Conservation (phyloP, 306 rosid species). For the Mucuna pruriens region DNA sequence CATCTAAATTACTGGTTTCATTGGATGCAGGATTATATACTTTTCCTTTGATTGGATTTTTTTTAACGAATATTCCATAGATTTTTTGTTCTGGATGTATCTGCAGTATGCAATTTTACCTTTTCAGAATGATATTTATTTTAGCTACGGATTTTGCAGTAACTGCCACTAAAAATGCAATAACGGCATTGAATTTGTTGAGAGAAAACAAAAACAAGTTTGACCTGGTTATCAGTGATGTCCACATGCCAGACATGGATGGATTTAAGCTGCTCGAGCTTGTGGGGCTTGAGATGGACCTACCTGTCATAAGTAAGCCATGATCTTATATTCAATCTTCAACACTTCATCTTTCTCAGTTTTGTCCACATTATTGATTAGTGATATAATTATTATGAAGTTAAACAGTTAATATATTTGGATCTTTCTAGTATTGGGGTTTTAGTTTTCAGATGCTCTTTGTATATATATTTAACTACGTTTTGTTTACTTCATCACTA, state of each 20-base stretch:
- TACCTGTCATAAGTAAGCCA: conserved; percentile 91
- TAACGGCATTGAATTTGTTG: conserved; percentile 69
- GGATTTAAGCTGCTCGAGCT: conserved; percentile 96
- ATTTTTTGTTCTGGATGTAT: conserved; percentile 10
- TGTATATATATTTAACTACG: not conserved
- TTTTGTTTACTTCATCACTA: not conserved
- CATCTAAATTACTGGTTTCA: not conserved
- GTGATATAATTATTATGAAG: not conserved
- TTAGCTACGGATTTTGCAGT: conserved; percentile 61
- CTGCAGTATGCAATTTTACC: not conserved
- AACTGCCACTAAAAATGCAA: conserved; percentile 71
- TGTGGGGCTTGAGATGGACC: conserved; percentile 96
- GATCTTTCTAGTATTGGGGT: not conserved
- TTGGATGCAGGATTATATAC: not conserved
- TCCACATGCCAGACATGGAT: conserved; percentile 99
- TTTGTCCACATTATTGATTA: not conserved
- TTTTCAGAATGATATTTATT: conserved; percentile 1
- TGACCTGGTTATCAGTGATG: conserved; percentile 95
- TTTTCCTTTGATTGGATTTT: not conserved
- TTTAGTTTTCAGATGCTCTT: not conserved
- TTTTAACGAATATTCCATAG: not conserved
- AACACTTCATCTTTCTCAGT: not conserved
- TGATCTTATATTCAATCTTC: conserved; percentile 1
- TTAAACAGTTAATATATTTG: not conserved
- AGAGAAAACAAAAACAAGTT: conserved; percentile 73